A percentile compares a stretch with the other conserved stretches of the same genome.
Evolutionary conservation across 495 filamentous ascomycete genomes (phyloP).

Genomic region (Apodospora peruviana): DNA sequence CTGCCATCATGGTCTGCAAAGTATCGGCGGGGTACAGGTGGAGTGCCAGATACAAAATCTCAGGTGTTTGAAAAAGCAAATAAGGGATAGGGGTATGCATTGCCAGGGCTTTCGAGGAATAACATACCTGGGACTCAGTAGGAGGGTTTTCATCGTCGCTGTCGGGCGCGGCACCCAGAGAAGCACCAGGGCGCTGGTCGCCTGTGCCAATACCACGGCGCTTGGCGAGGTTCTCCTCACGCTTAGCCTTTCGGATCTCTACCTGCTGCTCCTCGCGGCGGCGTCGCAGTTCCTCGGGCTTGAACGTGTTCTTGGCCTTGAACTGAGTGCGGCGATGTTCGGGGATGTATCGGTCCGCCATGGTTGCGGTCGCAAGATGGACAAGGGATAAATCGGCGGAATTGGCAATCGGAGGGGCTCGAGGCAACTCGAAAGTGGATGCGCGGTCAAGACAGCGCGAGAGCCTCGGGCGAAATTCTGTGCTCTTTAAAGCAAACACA

Average conservation of each 20-base stretch:
- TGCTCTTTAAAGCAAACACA: too few species aligned
- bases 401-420: slow-evolving; percentile 14
- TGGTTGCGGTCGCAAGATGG: slow-evolving; percentile 46
- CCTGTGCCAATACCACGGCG: slow-evolving; percentile 80
- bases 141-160: slow-evolving; percentile 95
- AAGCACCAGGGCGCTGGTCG: slow-evolving; percentile 78
- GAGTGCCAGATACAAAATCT: too few species aligned
- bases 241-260: slow-evolving; percentile 95
- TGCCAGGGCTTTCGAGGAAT: too few species aligned
- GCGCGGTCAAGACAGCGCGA: too few species aligned
- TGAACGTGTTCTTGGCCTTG: slow-evolving; percentile 98
- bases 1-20: not conserved
- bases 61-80: too few species aligned
- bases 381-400: slow-evolving; percentile 29
- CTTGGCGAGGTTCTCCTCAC: slow-evolving; percentile 98
- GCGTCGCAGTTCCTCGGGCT: slow-evolving; percentile 95
- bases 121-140: slow-evolving; percentile 92
- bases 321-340: slow-evolving; percentile 98
- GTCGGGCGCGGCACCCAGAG: slow-evolving; percentile 80
- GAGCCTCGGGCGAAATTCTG: too few species aligned
- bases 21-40: slow-evolving; percentile 9
- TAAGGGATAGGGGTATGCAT: too few species aligned
- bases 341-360: slow-evolving; percentile 98
- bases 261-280: slow-evolving; percentile 99
- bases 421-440: not conserved